Evolutionary conservation across 768 basidiomycete genomes (phyloP), one percentile per base, ranked within the genome.

Genomic region (Lactarius pseudohatsudake): DNA sequence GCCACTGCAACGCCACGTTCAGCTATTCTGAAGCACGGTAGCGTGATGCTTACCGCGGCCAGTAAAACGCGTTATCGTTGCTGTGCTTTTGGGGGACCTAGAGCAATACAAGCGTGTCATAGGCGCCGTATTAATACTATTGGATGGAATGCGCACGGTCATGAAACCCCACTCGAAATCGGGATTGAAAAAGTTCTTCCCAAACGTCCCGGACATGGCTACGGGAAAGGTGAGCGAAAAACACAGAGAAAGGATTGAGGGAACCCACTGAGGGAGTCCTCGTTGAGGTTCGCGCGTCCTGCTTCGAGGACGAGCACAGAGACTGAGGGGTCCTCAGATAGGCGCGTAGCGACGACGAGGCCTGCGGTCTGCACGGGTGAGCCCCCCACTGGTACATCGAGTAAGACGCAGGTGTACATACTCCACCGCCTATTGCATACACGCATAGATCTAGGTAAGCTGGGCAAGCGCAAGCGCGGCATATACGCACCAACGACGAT

Each of bases 291-390:
- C 9, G 62, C 65, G 15, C 58, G 68, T 4, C 74, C 74, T 2
- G 74, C 72, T 66, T 74, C 74, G 36, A 74, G 71, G 28, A 75
- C 67, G 36, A 74, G 69, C 20, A 73, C 70, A 1, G 70, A 64
- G 26, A 64, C 66, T 22, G 32, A 18, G 6, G 74, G 72, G 41
- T 74, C 71, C 53, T 73, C 71, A 8, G 73, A 69, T 36, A 74
- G 62, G 28, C 74, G 70, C 0, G 71, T 41, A 6, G 72, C 73
- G 7, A 75, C 56, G 30, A 69, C 69, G 22, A 74, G 71, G 28
- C 74, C 72, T 1, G 68, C 70, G 30, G 70, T 65, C 64, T 71
- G n/a, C 57, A 2, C 6, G n/a, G 6, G 13, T n/a, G 4, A 32
- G 62, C 38, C 32, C 30, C 36, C 18, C n/a, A 53, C 36, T n/a